Evolutionary conservation across 805 yeast genomes (phyloP), one percentile per base, ranked within the genome.

Genomic region (Pichia phayaonensis): DNA sequence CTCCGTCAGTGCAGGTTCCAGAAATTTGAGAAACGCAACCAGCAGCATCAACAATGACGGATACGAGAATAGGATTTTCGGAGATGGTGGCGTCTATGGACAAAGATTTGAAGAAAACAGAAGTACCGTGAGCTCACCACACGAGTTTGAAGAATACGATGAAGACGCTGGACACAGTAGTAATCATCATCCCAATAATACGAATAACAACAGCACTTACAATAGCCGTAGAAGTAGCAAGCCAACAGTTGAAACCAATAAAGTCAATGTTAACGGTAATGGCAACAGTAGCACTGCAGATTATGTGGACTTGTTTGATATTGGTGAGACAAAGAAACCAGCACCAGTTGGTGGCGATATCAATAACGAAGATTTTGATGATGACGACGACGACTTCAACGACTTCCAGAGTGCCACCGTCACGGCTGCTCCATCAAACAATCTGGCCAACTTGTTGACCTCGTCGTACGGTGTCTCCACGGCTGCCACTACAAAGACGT

Each of bases 31-130:
- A 42, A 42, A 49, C 16, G 29, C 53, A 20, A 48, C 47, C 20
- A 50, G 53, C 24, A 40, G 49, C n/a, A 40, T 47, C 26, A 21
- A 40, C 10, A 13, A 51, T 20, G 74, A 69, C 26, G 70, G 68
- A 1, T 72, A 70, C 51, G 67, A 71, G 61, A 62, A 72, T 55
- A 69, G 85, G 55, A 83, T 82, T 41, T 83, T 77, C 60, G 88
- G 88, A 43, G 88, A 82, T 60, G 85, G 86, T 46, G 86, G 86
- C 42, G 84, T 80, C 23, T 82, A 73, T 60, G 88, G 87, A 27
- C 80, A 76, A 54, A 73, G 85, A 64, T 82, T 71, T 55, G 86
- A 79, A 57, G 86, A 57, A 79, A 59, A 71, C 75, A 36, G 79
- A 81, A 57, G 63, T 72, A 21, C 72, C 73, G 12, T 15, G 3